phyloP scores from a whole-genome alignment of 129 eudicot genomes.

The Kitagawia praeruptora region DNA sequence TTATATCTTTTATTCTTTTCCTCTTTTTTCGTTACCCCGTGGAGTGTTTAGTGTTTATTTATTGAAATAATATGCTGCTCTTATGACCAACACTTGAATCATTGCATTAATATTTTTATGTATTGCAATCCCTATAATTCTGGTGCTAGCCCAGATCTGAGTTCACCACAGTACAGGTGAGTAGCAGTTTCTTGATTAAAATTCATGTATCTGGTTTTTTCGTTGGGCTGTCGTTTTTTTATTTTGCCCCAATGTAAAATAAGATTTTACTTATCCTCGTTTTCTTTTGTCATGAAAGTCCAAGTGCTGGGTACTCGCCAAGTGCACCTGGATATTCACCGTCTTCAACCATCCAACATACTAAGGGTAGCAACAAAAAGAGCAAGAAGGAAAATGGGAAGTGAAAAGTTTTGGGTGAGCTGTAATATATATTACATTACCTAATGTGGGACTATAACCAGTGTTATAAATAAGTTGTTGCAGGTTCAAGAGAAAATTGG shows the following conservation, averaged over 20 bases:
- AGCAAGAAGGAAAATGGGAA: constrained; percentile 37
- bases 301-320: constrained; percentile 95
- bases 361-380: constrained; percentile 37
- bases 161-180: constrained; percentile 91
- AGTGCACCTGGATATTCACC: constrained; percentile 98
- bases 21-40: not conserved
- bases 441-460: no score
- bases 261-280: not conserved
- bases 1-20: no score
- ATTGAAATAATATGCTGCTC: not conserved
- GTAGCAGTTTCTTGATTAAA: not conserved
- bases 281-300: constrained; percentile 31
- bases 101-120: not conserved
- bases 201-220: not conserved
- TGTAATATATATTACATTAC: no score
- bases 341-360: constrained; percentile 74
- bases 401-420: not conserved
- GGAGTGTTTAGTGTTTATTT: not conserved
- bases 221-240: not conserved
- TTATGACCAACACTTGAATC: not conserved
- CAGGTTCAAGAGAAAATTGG: no score
- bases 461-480: no score
- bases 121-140: constrained; percentile 67
- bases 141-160: constrained; percentile 70
- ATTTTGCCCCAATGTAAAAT: not conserved